Evolutionary conservation across 1,139 yeast genomes (phyloP).

Genomic region (Magnusiomyces suaveolens): DNA sequence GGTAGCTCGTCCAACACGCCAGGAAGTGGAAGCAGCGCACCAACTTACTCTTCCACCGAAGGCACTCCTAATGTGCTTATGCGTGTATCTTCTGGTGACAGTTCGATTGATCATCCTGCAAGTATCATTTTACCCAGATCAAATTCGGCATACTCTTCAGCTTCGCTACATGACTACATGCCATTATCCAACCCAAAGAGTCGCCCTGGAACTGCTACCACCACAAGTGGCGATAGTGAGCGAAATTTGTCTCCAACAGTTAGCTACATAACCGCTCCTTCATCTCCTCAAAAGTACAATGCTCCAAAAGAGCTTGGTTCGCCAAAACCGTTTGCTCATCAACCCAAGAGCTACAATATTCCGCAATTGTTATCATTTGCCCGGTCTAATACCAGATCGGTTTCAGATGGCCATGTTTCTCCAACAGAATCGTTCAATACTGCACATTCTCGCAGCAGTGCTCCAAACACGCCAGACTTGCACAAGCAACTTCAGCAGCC

Average conservation of each 20-base stretch:
- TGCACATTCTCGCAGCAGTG: not conserved
- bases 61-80: not conserved
- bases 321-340: not conserved
- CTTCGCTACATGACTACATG: not conserved
- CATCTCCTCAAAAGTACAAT: slow-evolving; percentile 6
- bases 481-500: not conserved
- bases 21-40: not conserved
- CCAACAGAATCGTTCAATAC: slow-evolving; percentile 1
- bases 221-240: not conserved
- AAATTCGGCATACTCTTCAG: not conserved
- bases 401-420: slow-evolving; percentile 12
- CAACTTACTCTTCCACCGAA: not conserved
- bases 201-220: not conserved
- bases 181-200: not conserved
- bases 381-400: not conserved
- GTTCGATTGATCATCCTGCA: not conserved
- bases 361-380: slow-evolving; percentile 9
- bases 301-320: not conserved
- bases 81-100: not conserved
- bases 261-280: slow-evolving; percentile 8
- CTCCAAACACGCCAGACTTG: not conserved
- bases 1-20: slow-evolving; percentile 5
- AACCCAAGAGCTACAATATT: slow-evolving; percentile 2
- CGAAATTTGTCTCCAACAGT: not conserved
- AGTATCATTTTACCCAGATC: not conserved